Evolutionary conservation across 1,139 yeast genomes (phyloP).

Genomic region (Zygoascus sp.): DNA sequence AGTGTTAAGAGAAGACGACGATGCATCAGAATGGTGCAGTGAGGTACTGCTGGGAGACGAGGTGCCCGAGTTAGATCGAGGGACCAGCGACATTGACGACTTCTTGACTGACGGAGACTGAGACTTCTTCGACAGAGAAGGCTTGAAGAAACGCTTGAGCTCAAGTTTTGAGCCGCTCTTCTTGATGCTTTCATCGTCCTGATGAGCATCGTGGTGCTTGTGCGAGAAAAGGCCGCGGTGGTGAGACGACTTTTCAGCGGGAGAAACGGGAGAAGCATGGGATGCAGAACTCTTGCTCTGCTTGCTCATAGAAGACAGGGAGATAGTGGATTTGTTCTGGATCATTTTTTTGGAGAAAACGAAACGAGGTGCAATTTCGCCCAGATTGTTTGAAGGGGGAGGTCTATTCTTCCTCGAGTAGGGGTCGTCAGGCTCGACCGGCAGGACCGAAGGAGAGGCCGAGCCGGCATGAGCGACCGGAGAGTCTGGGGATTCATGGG

Average conservation of each 20-base stretch:
- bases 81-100: conserved; percentile 14
- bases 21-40: conserved; percentile 9
- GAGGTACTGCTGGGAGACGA: conserved; percentile 7
- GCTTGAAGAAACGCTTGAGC: conserved; percentile 38
- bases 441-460: conserved; percentile 19
- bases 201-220: conserved; percentile 14
- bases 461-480: conserved; percentile 1
- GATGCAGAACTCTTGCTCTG: conserved; percentile 11
- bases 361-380: conserved; percentile 36
- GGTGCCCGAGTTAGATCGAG: conserved; percentile 12
- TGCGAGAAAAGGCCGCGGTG: conserved; percentile 4
- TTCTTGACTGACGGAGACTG: conserved; percentile 7
- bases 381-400: conserved; percentile 28
- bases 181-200: conserved; percentile 11
- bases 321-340: background rate
- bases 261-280: conserved; percentile 15
- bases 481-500: background rate
- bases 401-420: conserved; percentile 34
- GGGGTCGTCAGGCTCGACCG: conserved; percentile 32
- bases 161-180: conserved; percentile 38
- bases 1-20: conserved; percentile 18
- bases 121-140: conserved; percentile 17
- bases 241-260: conserved; percentile 6
- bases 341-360: conserved; percentile 30
- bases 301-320: conserved; percentile 2